A percentile compares a stretch with the other conserved stretches of the same genome.
phyloP scores from a whole-genome alignment of 148 eudicot genomes.

The Spergularia marina region DNA sequence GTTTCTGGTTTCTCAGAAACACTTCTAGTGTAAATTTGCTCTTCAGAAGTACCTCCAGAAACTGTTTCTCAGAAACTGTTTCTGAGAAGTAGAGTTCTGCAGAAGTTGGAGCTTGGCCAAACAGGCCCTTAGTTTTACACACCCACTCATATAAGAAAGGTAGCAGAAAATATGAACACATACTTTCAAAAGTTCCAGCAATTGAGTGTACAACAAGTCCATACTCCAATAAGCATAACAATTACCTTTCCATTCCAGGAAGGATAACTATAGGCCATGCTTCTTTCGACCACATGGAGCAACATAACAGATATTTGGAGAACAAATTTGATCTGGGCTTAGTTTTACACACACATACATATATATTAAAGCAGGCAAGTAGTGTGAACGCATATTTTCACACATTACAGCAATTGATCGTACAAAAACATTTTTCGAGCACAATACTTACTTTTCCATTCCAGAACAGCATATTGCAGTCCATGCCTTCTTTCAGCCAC shows the following conservation, averaged over 20 bases:
- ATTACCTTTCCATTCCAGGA: constrained; percentile 35
- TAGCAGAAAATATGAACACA: background rate
- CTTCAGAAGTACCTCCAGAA: too few relatives aligned
- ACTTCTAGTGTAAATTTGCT: too few relatives aligned
- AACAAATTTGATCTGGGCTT: background rate
- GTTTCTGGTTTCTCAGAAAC: too few relatives aligned
- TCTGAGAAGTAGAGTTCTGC: too few relatives aligned
- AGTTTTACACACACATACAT: background rate
- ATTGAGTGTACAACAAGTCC: background rate
- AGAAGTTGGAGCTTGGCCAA: too few relatives aligned
- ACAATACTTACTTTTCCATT: constrained; percentile 33
- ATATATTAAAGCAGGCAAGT: background rate
- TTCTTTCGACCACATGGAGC: constrained; percentile 35
- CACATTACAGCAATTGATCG: background rate
- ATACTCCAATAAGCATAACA: background rate
- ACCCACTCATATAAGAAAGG: too few relatives aligned
- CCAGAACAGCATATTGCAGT: constrained; percentile 48
- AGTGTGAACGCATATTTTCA: background rate
- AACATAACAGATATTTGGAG: background rate
- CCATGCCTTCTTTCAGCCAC: constrained; percentile 59
- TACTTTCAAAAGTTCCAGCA: background rate
- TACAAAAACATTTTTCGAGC: background rate
- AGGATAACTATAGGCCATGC: constrained; percentile 40
- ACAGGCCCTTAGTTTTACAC: too few relatives aligned
- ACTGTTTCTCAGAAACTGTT: too few relatives aligned